Percentiles rank a stretch among this genome's conserved stretches.
phyloP scores from a whole-genome alignment of 805 yeast genomes.

The Ogataea paraovalis region DNA sequence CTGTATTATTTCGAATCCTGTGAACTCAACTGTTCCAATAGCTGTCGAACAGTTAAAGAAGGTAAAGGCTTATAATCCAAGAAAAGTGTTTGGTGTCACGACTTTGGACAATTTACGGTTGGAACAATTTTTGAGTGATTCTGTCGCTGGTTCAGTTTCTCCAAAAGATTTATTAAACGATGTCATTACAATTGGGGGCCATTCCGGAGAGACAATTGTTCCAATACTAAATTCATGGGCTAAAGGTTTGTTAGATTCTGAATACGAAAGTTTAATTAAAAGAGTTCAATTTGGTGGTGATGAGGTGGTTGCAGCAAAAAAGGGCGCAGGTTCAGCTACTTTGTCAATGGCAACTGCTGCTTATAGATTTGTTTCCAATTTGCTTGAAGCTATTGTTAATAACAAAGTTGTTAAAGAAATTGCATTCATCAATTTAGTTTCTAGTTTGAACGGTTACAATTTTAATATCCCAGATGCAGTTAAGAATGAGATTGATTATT shows the following conservation, averaged over 20 bases:
- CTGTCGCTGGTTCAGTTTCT: constrained; percentile 2
- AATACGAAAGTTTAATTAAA: constrained; percentile 57
- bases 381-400: constrained; percentile 18
- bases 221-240: constrained; percentile 40
- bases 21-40: constrained; percentile 58
- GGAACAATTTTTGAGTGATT: constrained; percentile 4
- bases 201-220: constrained; percentile 89
- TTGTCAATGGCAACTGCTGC: constrained; percentile 96
- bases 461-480: constrained; percentile 24
- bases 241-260: constrained; percentile 3
- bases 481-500: constrained; percentile 35
- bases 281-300: constrained; percentile 89
- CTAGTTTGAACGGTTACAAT: constrained; percentile 44
- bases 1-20: constrained; percentile 56
- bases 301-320: constrained; percentile 92
- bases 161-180: constrained; percentile 33
- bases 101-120: constrained; percentile 53
- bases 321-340: constrained; percentile 93
- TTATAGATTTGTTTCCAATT: constrained; percentile 64
- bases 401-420: constrained; percentile 36
- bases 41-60: constrained; percentile 54
- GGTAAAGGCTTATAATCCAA: constrained; percentile 48
- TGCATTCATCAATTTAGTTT: constrained; percentile 49
- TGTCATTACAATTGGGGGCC: constrained; percentile 73
- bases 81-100: constrained; percentile 54